phyloP scores from a whole-genome alignment of 179 eudicot genomes.

The Carnegiea gigantea region DNA sequence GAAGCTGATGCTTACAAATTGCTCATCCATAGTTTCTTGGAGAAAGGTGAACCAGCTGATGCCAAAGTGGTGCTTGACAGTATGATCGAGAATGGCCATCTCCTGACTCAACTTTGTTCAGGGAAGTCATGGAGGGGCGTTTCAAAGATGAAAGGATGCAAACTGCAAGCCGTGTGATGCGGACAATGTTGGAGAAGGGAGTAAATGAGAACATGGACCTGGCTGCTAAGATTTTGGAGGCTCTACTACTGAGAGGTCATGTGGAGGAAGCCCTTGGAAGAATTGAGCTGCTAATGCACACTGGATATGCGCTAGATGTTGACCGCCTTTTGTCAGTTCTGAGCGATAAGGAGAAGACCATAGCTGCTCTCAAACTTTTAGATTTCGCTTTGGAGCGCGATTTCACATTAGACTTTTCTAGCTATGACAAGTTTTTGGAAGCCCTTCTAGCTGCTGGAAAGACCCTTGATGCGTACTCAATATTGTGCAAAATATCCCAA shows the following conservation, averaged over 20 bases:
- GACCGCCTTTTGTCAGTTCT: conserved; percentile 63
- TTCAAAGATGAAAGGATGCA: conserved; percentile 86
- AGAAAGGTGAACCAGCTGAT: conserved; percentile 80
- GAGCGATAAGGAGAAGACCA: conserved; percentile 77
- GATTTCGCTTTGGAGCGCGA: conserved; percentile 85
- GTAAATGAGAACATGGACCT: conserved; percentile 79
- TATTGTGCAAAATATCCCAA: conserved; percentile 69
- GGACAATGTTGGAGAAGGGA: conserved; percentile 84
- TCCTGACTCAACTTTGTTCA: conserved; percentile 59
- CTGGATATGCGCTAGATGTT: conserved; percentile 55
- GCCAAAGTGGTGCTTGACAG: conserved; percentile 77
- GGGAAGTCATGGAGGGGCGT: conserved; percentile 72
- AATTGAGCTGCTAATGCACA: conserved; percentile 73
- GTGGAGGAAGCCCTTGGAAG: conserved; percentile 93
- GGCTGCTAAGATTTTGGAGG: conserved; percentile 75
- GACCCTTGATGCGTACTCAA: conserved; percentile 90
- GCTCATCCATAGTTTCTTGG: conserved; percentile 73
- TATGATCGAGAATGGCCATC: conserved; percentile 84
- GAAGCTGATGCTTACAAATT: conserved; percentile 52
- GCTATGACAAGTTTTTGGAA: conserved; percentile 84
- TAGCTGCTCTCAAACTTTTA: conserved; percentile 77
- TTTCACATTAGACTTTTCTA: conserved; percentile 52
- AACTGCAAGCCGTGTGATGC: conserved; percentile 95
- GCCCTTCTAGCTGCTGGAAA: conserved; percentile 75
- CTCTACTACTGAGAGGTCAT: conserved; percentile 82